Conservation (phyloP, 2,329 filamentous ascomycete species). For the Karstenula rhodostoma region DNA sequence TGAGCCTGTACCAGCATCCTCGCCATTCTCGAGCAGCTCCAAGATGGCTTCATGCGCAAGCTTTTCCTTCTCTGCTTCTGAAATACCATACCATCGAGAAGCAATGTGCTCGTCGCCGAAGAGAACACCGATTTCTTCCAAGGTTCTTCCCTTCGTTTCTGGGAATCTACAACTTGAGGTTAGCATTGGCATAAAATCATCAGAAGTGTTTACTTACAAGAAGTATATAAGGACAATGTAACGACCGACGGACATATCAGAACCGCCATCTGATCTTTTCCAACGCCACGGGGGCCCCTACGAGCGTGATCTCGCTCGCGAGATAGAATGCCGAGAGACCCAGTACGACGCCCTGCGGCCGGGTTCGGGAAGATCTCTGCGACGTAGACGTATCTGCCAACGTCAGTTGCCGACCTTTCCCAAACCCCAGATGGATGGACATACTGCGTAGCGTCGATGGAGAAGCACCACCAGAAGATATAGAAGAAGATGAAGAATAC, state of each 20-base stretch:
- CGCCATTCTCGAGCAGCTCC: constrained; percentile 13
- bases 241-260: constrained; percentile 40
- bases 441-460: constrained; percentile 31
- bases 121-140: constrained; percentile 22
- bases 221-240: constrained; percentile 24
- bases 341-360: constrained; percentile 30
- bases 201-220: constrained; percentile 15
- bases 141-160: constrained; percentile 20
- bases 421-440: not conserved
- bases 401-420: not conserved
- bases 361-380: constrained; percentile 36
- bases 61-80: constrained; percentile 21
- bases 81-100: constrained; percentile 21
- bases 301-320: constrained; percentile 40
- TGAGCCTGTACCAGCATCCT: not conserved
- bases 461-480: constrained; percentile 36
- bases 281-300: constrained; percentile 48
- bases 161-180: constrained; percentile 16
- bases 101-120: constrained; percentile 25
- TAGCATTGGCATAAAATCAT: too few species aligned
- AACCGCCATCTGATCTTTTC: constrained; percentile 50
- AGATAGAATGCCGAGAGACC: constrained; percentile 34
- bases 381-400: constrained; percentile 27
- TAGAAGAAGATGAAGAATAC: constrained; percentile 36
- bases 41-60: constrained; percentile 19